Evolutionary conservation across 768 basidiomycete genomes (phyloP).

Genomic region (Scleroderma bovista): DNA sequence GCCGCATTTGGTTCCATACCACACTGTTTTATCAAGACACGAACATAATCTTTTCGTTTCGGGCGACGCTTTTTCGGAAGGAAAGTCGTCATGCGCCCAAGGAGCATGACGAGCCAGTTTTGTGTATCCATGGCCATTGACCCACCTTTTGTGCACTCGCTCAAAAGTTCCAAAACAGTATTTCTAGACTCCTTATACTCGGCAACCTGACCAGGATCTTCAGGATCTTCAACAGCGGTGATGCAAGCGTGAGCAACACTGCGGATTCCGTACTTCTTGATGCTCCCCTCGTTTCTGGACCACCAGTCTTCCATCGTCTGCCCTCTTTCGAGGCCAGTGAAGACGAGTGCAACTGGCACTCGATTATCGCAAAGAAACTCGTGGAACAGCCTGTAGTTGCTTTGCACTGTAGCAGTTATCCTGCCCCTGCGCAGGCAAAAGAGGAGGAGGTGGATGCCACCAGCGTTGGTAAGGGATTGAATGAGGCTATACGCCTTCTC

Average conservation of each 20-base stretch:
- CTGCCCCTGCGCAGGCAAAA: constrained; percentile 37
- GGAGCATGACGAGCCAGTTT: constrained; percentile 15
- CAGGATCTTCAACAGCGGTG: constrained; percentile 20
- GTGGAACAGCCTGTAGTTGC: constrained; percentile 36
- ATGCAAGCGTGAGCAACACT: constrained; percentile 29
- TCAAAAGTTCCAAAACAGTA: constrained; percentile 16
- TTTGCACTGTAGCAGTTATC: constrained; percentile 30
- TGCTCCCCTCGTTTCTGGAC: constrained; percentile 20
- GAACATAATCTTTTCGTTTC: constrained; percentile 12
- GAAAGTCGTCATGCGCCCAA: constrained; percentile 9
- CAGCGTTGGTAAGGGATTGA: constrained; percentile 19
- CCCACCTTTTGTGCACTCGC: constrained; percentile 7
- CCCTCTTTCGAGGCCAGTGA: constrained; percentile 37
- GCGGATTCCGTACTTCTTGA: constrained; percentile 19
- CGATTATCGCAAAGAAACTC: constrained; percentile 33
- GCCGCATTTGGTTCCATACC: constrained; percentile 23
- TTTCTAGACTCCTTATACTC: constrained; percentile 20
- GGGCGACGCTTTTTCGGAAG: constrained; percentile 11
- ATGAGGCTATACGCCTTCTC: constrained; percentile 31
- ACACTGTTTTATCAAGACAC: constrained; percentile 20
- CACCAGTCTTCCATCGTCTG: constrained; percentile 31
- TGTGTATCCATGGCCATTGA: constrained; percentile 11
- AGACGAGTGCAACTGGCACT: constrained; percentile 36
- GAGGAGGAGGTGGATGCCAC: constrained; percentile 38
- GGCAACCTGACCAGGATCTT: constrained; percentile 12